Evolutionary conservation across 805 yeast species (phyloP).

Genomic region (Saccharomyces eubayanus): DNA sequence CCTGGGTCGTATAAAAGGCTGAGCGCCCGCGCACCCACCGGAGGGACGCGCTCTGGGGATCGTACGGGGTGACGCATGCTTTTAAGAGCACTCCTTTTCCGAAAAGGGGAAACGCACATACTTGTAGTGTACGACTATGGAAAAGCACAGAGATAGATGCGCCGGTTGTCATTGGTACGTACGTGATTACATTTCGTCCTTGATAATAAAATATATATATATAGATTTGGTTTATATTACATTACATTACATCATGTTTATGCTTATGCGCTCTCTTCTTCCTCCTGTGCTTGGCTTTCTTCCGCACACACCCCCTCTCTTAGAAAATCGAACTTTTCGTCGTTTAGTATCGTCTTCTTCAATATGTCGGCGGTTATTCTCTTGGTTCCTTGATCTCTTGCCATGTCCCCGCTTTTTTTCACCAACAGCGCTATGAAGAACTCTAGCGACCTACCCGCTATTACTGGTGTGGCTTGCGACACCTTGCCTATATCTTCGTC

Average conservation of each 20-base stretch:
- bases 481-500: constrained; percentile 98
- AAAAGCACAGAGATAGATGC: neutral
- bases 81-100: neutral
- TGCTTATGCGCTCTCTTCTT: neutral
- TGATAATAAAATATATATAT: neutral
- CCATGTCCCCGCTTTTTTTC: constrained; percentile 72
- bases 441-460: constrained; percentile 91
- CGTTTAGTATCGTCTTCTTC: constrained; percentile 70
- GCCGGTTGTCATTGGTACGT: neutral
- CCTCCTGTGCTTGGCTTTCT: constrained; percentile 7
- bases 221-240: neutral
- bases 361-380: constrained; percentile 78
- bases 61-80: neutral
- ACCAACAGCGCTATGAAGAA: constrained; percentile 84
- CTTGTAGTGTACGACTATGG: neutral
- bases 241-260: neutral
- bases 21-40: neutral
- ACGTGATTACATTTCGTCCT: neutral
- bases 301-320: constrained; percentile 45
- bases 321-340: constrained; percentile 89
- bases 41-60: neutral
- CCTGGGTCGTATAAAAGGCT: neutral
- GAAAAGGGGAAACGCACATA: neutral
- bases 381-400: constrained; percentile 63
- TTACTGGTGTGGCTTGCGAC: constrained; percentile 98